Evolutionary conservation across 2,329 filamentous ascomycete genomes (phyloP), one percentile per base, ranked within the genome.

Genomic region (Cytospora mali): DNA sequence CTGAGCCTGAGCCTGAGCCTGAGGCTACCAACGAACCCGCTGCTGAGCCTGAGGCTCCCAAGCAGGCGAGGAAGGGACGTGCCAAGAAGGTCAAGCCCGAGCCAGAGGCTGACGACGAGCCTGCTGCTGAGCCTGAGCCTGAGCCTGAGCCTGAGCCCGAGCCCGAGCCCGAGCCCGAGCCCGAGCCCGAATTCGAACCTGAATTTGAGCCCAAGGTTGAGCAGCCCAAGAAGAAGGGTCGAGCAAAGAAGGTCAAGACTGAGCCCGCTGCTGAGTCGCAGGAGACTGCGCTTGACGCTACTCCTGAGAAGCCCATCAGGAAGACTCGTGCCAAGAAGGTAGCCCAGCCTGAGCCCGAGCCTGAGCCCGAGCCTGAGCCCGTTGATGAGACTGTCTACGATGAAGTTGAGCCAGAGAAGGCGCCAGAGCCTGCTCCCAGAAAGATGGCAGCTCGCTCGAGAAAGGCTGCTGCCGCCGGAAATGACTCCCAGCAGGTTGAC

Each of bases 11-110:
- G 18, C 31, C 42, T 11, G 50, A 52, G 25, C 25, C 29, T 21
- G 25, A 28, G 51, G 29, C 16, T 25, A n/a, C 25, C 11, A 33
- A 55, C 28, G 87, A 86, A 25, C n/a, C 82, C 64, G 82, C 79
- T 68, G 82, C 81, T 10, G 81, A 79, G 49, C 79, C 75, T 7
- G 82, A 82, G 58, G 80, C 78, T 27, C 79, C 79, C 48, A 80
- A 79, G 55, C 79, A 79, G 46, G 80, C 80, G 28, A 76, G 27
- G 35, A 60, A 55, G 54, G 39, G 29, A 14, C 23, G 50, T 27
- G 66, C 72, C 57, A 76, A 70, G 64, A 70, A 72, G 58, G 68
- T 69, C 29, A 68, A 71, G 46, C 64, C 62, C 10, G 64, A 67
- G 42, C 64, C 65, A 10, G 59, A 62, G 18, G 56, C 31, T 10